These are phyloP conservation scores for Talaromyces sp. DNA, from an alignment of 2,329 filamentous ascomycete genomes.

Conservation along the genomic window DNA sequence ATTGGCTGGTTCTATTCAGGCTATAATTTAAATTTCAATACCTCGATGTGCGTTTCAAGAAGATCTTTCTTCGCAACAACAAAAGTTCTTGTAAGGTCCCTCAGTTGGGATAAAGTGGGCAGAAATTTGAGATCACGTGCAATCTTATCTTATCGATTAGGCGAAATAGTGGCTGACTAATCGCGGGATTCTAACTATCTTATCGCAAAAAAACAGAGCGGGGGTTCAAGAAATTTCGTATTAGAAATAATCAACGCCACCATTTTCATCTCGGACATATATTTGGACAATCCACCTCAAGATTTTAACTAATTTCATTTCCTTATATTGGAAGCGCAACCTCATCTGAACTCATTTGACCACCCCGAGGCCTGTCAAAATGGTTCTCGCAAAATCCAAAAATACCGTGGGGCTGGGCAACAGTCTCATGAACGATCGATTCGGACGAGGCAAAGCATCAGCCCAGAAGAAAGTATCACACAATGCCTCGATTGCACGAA, in stretches of 20 bases:
- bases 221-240: constrained; percentile 19
- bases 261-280: constrained; percentile 1
- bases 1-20: constrained; percentile 36
- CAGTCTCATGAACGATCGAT: constrained; percentile 97
- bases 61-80: background rate
- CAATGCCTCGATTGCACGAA: constrained; percentile 64
- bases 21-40: background rate
- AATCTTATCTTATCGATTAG: constrained; percentile 22
- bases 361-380: constrained; percentile 38
- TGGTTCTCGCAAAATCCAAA: constrained; percentile 88
- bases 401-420: constrained; percentile 93
- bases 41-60: background rate
- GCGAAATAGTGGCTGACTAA: constrained; percentile 26
- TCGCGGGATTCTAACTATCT: constrained; percentile 24
- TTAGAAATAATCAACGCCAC: constrained; percentile 23
- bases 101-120: constrained; percentile 19
- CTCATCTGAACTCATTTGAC: background rate
- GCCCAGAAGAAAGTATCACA: constrained; percentile 72
- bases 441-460: constrained; percentile 84
- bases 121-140: constrained; percentile 21
- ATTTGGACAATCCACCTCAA: background rate
- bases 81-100: constrained; percentile 7
- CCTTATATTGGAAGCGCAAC: background rate
- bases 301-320: background rate
- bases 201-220: constrained; percentile 27